Conservation (phyloP, 305 asterid species). For the Fraxinus paxiana region DNA sequence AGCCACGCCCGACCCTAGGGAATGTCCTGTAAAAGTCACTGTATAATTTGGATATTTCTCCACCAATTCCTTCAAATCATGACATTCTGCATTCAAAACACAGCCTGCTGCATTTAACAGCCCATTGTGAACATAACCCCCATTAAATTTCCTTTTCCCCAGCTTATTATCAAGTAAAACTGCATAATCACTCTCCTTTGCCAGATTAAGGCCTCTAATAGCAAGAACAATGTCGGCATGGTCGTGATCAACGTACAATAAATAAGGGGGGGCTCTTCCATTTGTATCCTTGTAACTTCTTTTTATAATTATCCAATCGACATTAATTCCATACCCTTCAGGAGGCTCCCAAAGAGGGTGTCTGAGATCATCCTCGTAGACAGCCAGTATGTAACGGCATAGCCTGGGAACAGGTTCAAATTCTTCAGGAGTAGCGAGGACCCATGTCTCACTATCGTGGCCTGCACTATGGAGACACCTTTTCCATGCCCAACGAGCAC, state of each 20-base stretch:
- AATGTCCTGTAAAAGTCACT: constrained; percentile 75
- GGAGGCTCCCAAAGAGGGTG: constrained; percentile 83
- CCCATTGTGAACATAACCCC: constrained; percentile 90
- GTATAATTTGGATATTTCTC: constrained; percentile 62
- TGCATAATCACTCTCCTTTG: constrained; percentile 79
- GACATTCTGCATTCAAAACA: constrained; percentile 60
- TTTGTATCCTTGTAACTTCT: constrained; percentile 54
- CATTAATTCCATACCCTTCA: constrained; percentile 67
- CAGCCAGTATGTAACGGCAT: constrained; percentile 71
- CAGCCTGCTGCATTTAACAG: constrained; percentile 68
- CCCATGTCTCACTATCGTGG: constrained; percentile 81
- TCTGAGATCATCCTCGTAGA: constrained; percentile 66
- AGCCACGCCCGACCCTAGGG: constrained; percentile 85
- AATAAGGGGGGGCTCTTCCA: constrained; percentile 67
- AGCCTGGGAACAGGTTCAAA: constrained; percentile 82
- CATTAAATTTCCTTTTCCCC: constrained; percentile 70
- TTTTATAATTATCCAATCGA: constrained; percentile 48
- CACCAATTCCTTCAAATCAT: constrained; percentile 50
- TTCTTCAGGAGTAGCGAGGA: constrained; percentile 58
- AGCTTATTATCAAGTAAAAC: constrained; percentile 71
- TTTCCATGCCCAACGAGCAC: constrained; percentile 95
- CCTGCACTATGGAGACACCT: constrained; percentile 75
- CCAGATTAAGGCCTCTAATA: constrained; percentile 78
- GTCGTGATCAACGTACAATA: constrained; percentile 63
- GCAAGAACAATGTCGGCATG: constrained; percentile 77